phyloP scores from a whole-genome alignment of 768 basidiomycete genomes.

The Tulasnella sp. region DNA sequence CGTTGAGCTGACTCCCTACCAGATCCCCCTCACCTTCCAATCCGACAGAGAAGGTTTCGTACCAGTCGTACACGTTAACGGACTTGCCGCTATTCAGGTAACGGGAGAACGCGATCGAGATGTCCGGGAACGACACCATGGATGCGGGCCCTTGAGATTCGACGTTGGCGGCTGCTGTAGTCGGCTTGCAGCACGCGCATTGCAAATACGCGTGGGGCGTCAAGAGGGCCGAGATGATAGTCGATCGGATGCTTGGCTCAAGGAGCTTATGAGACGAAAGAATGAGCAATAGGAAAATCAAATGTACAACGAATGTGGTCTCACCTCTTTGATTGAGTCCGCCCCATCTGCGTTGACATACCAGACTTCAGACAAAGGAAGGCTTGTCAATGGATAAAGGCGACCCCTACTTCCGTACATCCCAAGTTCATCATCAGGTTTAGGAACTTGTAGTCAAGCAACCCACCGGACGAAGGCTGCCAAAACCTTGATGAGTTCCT shows the following conservation, averaged over 20 bases:
- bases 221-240: not conserved
- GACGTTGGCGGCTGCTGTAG: not conserved
- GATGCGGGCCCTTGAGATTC: not conserved
- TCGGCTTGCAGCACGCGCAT: not conserved
- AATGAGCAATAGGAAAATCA: not conserved
- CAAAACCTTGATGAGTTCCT: not conserved
- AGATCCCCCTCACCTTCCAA: slow-evolving; percentile 43
- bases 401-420: not conserved
- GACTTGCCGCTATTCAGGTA: slow-evolving; percentile 9
- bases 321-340: not conserved
- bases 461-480: not conserved
- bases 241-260: not conserved
- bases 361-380: not conserved
- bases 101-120: slow-evolving; percentile 4
- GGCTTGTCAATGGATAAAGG: not conserved
- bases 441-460: no score
- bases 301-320: not conserved
- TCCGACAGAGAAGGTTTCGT: slow-evolving; percentile 57
- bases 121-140: not conserved
- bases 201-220: slow-evolving; percentile 2
- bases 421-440: not conserved
- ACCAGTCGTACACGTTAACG: slow-evolving; percentile 85
- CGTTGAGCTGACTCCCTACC: slow-evolving; percentile 18
- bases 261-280: not conserved
- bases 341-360: not conserved